These are phyloP conservation scores for Spergularia marina DNA, from an alignment of 148 eudicot genomes.

Conservation along the genomic window DNA sequence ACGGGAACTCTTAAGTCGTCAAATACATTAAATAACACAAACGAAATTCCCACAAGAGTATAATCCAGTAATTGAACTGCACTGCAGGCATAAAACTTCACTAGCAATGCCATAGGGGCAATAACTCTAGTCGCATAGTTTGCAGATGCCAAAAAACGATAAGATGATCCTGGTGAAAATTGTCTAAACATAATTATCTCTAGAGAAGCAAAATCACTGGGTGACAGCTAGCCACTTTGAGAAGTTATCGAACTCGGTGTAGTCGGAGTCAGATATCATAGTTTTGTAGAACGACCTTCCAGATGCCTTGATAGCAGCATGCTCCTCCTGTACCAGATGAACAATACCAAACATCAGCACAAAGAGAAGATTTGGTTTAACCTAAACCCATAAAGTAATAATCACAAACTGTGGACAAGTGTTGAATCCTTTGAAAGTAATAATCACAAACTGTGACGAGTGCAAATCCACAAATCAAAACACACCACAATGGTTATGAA, in stretches of 20 bases:
- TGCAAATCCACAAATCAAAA: too few species aligned
- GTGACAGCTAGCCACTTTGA: conserved; percentile 64
- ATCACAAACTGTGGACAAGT: too few species aligned
- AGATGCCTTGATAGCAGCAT: conserved; percentile 44
- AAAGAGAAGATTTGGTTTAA: too few species aligned
- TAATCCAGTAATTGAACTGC: neutral
- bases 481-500: too few species aligned
- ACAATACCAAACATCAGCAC: neutral
- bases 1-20: too few species aligned
- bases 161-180: neutral
- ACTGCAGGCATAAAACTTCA: conserved; percentile 2
- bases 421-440: too few species aligned
- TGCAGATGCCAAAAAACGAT: neutral
- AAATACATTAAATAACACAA: too few species aligned
- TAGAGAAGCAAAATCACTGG: conserved; percentile 37
- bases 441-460: too few species aligned
- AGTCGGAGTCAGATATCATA: conserved; percentile 61
- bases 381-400: neutral
- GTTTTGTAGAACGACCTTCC: conserved; percentile 65
- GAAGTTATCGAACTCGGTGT: conserved; percentile 65
- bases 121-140: neutral
- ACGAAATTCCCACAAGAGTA: too few species aligned
- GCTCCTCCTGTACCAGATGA: conserved; percentile 48
- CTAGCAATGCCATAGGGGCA: neutral
- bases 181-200: neutral